Evolutionary conservation across 2,329 filamentous ascomycete species (phyloP), one percentile per base, ranked within the genome.

Genomic region (Colletotrichum destructivum): DNA sequence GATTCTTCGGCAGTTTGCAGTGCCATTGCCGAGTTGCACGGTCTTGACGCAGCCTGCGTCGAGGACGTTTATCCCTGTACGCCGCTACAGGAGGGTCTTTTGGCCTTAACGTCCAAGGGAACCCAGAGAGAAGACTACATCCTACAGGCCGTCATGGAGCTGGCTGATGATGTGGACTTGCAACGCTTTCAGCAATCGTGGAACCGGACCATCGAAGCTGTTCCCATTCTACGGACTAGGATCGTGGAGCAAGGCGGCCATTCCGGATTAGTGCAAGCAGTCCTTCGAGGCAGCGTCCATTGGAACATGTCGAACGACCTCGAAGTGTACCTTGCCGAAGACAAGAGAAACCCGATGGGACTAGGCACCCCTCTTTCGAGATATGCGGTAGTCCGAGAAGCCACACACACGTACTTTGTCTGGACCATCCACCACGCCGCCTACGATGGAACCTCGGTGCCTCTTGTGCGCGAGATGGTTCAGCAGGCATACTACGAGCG

Each of bases 51-150:
- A 23, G 21, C 7, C 49, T 15, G 8, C 18, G 23, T 52, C 21
- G 49, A 52, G n/a, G 82, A 84, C 69, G 66, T 79, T 0, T 83
- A 79, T 51, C 82, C 82, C 4, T 82, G 81, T 69, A 79, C 81
- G 1, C 74, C 80, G 1, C 70, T 83, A 2, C 82, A 84, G 55
- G 79, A 80, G 66, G 80, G 81, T 4, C 76, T 84, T 3, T 71
- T 84, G 51, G 76, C 79, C 0, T 68, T 81, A 4, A 77, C 80
- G 3, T 71, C 74, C 1, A 75, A 75, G 23, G 44, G 59, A 3
- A 40, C 74, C 0, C 26, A 26, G 26, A 26, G 26, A 26, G 74
- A 73, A 1, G 71, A 74, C n/a, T 78, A 78, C 26, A 52, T 76
- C 8, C 56, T 73, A 51, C 74, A 70, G 0, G 68, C 71, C 2